Evolutionary conservation across 768 basidiomycete genomes (phyloP), one percentile per base, ranked within the genome.

Genomic region (Porphyrellus cyaneotinctus): DNA sequence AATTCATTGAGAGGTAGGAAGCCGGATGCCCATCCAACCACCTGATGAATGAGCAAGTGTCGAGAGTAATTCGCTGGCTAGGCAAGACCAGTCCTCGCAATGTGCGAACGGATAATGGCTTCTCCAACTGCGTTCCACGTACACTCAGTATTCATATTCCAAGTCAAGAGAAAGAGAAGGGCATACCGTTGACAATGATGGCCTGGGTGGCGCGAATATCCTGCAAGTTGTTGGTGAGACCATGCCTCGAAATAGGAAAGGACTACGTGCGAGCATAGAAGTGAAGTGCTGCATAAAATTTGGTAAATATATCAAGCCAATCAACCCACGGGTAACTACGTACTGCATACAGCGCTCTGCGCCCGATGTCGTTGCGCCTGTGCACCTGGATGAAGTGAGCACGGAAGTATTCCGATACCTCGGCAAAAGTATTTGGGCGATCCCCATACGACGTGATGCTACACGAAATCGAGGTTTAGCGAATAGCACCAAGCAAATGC

Each of bases 311-410:
- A 15, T n/a, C 39, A 10, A 35, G 14, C 41, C 13, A 26, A 43
- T 51, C 24, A 43, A 32, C 20, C 18, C 20, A n/a, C n/a, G 33
- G 32, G 46, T 39, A 20, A 50, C 45, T 7, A 80, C 85, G 66
- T 61, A 87, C 85, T 43, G 81, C 76, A 64, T 82, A 89, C 17
- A 90, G 72, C 43, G 77, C 77, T 39, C 88, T 77, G 51, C 75
- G 75, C 17, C 76, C 75, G 28, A 72, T 69, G 61, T 88, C 86
- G 54, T 84, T 83, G 57, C 80, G 78, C 61, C 79, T 77, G 65
- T 91, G 87, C 12, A 83, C 83, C 56, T 88, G 86, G 24, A 83
- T 71, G 63, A 92, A 92, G 66, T 91, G 90, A n/a, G 85, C 79
- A n/a, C 82, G 80, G 74, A 92, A 91, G 61, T 92, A 91, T 45